Evolutionary conservation across 140 eudicot genomes (phyloP).

Genomic region (Cichorium intybus): DNA sequence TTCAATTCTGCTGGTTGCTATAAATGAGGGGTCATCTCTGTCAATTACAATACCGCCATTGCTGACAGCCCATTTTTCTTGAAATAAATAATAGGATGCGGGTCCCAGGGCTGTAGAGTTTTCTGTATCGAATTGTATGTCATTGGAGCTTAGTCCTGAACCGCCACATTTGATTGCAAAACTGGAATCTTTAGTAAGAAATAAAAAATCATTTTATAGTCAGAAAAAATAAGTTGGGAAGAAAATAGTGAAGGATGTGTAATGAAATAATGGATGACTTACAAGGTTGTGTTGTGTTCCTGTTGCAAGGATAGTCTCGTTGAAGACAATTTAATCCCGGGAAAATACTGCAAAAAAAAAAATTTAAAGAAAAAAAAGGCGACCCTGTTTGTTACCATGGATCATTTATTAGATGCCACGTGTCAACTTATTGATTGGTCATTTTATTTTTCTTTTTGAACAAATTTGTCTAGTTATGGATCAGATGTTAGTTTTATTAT

Average conservation of each 20-base stretch:
- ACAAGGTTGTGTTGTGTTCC: slow-evolving; percentile 33
- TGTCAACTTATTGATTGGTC: not conserved
- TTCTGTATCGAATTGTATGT: slow-evolving; percentile 38
- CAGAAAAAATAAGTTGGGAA: not conserved
- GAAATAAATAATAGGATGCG: slow-evolving; percentile 25
- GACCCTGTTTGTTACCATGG: too few relatives aligned
- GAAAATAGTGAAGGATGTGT: not conserved
- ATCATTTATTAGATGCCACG: not conserved
- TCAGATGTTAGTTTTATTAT: too few relatives aligned
- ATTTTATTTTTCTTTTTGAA: too few relatives aligned
- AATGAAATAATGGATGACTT: slow-evolving; percentile 17
- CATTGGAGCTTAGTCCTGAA: slow-evolving; percentile 33
- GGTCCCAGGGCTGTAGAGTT: slow-evolving; percentile 41
- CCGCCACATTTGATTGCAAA: slow-evolving; percentile 57
- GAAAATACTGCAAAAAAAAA: slow-evolving; percentile 21
- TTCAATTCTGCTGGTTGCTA: slow-evolving; percentile 24
- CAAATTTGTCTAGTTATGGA: too few relatives aligned
- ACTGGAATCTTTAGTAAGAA: slow-evolving; percentile 33
- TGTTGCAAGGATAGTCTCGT: slow-evolving; percentile 47
- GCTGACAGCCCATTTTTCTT: slow-evolving; percentile 44
- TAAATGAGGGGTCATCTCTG: slow-evolving; percentile 32
- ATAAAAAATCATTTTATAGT: slow-evolving; percentile 19
- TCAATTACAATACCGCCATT: slow-evolving; percentile 41
- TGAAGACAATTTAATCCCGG: slow-evolving; percentile 51
- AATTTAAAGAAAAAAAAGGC: not conserved